Base-by-base conservation (phyloP, 106 monocot species). In the Dendrobium officinale region DNA sequence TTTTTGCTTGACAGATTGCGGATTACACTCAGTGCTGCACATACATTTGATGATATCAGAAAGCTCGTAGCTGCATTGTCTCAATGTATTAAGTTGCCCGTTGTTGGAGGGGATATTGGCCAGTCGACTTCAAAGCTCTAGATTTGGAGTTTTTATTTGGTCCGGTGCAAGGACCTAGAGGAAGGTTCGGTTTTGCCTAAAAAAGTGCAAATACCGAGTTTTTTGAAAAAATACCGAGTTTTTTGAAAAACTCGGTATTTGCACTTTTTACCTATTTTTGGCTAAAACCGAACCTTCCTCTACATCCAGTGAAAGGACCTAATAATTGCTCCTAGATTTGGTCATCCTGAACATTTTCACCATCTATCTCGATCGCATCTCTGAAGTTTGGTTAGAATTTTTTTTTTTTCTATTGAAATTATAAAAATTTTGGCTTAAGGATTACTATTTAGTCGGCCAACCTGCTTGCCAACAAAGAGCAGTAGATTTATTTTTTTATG, bases 1-100 rank as follows among this genome's bases (percentile, higher is more conserved):
- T 1, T 70, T 26, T 26, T 79, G 29, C 47, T 79, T 75, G 9
- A 51, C 80, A 98, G 97, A 83, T 84, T 98, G 78, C 77, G 97
- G 45, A 86, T 98, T 49, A 92, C 97, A 41, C 86, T 98, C 4
- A 89, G 84, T 73, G 89, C 97, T 45, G 89, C 91, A 8, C 97
- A 98, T 48, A 89, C 97, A 6, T 31, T 40, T 13, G 91, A 94
- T 9, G 97, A 98, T 85, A 81, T 98, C 67, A 85, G 80, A 79
- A 84, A 22, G 79, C 94, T 98, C 10, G 89, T 86, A 9, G 79
- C 24, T 54, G 86, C 92, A 72, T 77, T 98, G 67, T 85, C 86
- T 81, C 49, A 3, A 2, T 88, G 79, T 49, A 73, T 89, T 11
- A 67, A 61, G 15, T 72, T 83, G 24, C 84, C 81, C 77, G 42